These are phyloP conservation scores for Zygosaccharomyces sapae DNA, from an alignment of 1,139 yeast genomes.

Conservation along the genomic window DNA sequence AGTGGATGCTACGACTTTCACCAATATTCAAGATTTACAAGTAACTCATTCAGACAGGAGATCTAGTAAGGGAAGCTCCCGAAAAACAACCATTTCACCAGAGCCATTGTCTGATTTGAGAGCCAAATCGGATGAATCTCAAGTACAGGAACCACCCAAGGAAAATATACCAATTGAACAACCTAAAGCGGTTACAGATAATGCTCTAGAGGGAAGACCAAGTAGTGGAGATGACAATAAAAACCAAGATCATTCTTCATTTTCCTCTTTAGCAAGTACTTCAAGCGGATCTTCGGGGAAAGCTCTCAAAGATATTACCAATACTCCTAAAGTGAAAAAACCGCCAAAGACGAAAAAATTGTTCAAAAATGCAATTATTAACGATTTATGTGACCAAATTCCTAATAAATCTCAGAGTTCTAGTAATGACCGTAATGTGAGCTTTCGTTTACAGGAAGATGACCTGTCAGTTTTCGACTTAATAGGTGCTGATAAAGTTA, in stretches of 20 bases:
- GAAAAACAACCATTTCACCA: slow-evolving; percentile 5
- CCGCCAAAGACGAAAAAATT: slow-evolving; percentile 24
- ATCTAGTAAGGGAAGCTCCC: slow-evolving; percentile 3
- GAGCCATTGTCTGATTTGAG: not conserved
- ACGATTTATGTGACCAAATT: slow-evolving; percentile 28
- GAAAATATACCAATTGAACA: not conserved
- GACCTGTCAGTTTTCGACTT: slow-evolving; percentile 35
- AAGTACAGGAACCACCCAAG: not conserved
- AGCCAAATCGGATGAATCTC: not conserved
- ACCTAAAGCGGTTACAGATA: not conserved
- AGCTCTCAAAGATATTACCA: slow-evolving; percentile 26
- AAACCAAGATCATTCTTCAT: not conserved
- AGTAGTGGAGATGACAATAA: not conserved
- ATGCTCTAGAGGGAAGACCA: not conserved
- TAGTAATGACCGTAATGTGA: slow-evolving; percentile 14
- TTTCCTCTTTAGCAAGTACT: not conserved
- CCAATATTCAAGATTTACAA: slow-evolving; percentile 34
- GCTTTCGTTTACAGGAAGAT: slow-evolving; percentile 28
- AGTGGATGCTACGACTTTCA: slow-evolving; percentile 48
- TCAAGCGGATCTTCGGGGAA: not conserved
- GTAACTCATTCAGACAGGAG: slow-evolving; percentile 17
- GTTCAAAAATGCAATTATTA: slow-evolving; percentile 30
- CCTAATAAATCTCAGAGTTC: slow-evolving; percentile 6
- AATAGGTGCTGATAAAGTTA: slow-evolving; percentile 22
- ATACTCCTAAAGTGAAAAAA: slow-evolving; percentile 16